These are phyloP conservation scores for Termitomyces sp. DNA, from an alignment of 768 basidiomycete genomes.

Conservation along the genomic window DNA sequence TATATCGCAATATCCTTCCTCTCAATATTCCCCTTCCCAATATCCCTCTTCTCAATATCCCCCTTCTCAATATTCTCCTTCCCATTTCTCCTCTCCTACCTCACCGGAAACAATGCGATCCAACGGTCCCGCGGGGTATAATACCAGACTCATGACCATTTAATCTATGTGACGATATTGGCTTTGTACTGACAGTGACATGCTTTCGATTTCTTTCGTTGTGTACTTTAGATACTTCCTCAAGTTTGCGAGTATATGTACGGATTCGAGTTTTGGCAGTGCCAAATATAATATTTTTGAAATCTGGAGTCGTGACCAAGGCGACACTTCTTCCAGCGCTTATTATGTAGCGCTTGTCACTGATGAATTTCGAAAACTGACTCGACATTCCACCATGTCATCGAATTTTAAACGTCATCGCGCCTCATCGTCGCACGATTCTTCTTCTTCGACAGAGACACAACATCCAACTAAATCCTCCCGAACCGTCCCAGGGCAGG, in stretches of 20 bases:
- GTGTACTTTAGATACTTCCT: constrained; percentile 10
- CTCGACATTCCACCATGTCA: constrained; percentile 12
- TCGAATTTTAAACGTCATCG: constrained; percentile 32
- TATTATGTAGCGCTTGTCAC: not conserved
- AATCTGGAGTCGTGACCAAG: not conserved
- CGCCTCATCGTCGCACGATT: constrained; percentile 32
- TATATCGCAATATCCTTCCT: not conserved
- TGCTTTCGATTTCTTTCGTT: constrained; percentile 4
- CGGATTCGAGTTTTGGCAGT: constrained; percentile 5
- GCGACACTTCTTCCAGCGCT: not conserved
- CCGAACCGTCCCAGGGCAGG: constrained; percentile 19
- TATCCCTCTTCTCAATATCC: no score
- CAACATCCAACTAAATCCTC: constrained; percentile 23
- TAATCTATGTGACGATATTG: constrained; percentile 10
- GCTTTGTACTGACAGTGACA: not conserved
- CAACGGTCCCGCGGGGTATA: constrained; percentile 1
- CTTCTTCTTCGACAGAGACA: constrained; percentile 28
- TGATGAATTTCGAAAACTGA: not conserved
- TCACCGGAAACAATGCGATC: constrained; percentile 12
- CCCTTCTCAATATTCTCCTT: not conserved
- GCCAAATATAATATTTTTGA: constrained; percentile 11
- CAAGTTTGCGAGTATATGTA: constrained; percentile 5
- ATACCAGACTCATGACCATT: not conserved
- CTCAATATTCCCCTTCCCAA: no score
- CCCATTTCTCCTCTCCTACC: constrained; percentile 14